Conservation (phyloP, 352 stramenopile species). For the Pythium brassicae region DNA sequence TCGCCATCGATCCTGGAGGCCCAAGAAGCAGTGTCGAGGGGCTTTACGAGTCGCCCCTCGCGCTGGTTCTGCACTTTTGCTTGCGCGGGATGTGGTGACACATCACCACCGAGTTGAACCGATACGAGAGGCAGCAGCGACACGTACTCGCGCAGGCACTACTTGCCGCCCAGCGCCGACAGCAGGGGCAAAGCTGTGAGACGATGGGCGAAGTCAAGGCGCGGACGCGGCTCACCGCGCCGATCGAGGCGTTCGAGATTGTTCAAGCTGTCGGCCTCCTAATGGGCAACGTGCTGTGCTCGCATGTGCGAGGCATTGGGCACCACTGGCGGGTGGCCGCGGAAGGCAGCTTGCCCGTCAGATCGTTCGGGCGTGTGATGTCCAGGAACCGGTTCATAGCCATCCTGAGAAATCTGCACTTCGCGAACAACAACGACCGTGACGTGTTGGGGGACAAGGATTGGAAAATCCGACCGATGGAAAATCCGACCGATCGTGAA, state of each 20-base stretch:
- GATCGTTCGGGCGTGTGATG: neutral
- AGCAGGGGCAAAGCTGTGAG: neutral
- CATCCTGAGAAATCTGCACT: neutral
- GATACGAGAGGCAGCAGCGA: conserved; percentile 1
- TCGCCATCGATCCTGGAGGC: no score
- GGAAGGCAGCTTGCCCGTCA: neutral
- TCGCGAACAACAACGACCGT: neutral
- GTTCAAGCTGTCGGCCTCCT: neutral
- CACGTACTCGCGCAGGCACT: neutral
- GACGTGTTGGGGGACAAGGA: no score
- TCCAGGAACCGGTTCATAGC: neutral
- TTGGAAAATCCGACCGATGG: no score
- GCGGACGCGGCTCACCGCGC: neutral
- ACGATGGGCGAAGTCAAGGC: neutral
- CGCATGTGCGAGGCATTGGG: neutral
- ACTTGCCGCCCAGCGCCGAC: neutral
- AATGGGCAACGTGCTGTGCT: conserved; percentile 1
- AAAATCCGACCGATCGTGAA: no score
- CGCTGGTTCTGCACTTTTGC: neutral
- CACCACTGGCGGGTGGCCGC: neutral
- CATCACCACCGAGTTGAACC: neutral
- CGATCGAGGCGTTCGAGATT: neutral
- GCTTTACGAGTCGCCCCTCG: neutral
- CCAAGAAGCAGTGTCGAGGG: no score
- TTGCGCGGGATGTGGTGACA: neutral